Evolutionary conservation across 2,329 filamentous ascomycete genomes (phyloP).

Genomic region (Sporothrix schenckii): DNA sequence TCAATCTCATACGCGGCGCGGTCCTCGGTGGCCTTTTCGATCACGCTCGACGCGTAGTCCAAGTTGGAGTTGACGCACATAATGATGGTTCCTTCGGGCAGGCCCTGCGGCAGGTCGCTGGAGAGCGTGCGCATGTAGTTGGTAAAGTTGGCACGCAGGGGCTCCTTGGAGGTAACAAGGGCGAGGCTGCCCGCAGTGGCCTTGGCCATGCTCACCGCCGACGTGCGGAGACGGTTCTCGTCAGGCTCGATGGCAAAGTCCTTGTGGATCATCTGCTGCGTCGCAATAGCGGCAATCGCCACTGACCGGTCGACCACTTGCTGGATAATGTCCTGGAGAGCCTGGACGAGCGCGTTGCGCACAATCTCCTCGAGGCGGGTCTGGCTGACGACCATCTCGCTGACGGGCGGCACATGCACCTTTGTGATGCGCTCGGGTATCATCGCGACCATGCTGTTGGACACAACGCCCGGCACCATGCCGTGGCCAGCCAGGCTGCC

Average conservation of each 20-base stretch:
- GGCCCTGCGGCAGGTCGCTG: conserved; percentile 68
- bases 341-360: conserved; percentile 80
- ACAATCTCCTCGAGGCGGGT: conserved; percentile 75
- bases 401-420: conserved; percentile 78
- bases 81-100: conserved; percentile 92
- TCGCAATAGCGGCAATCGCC: conserved; percentile 96
- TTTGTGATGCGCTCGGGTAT: conserved; percentile 82
- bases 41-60: conserved; percentile 87
- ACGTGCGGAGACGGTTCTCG: conserved; percentile 80
- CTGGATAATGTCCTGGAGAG: conserved; percentile 93
- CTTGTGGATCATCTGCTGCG: conserved; percentile 91
- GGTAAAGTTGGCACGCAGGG: conserved; percentile 91
- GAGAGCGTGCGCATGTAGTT: conserved; percentile 86
- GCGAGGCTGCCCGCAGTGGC: conserved; percentile 91
- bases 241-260: conserved; percentile 94
- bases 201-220: conserved; percentile 92
- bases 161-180: conserved; percentile 97
- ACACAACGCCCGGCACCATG: conserved; percentile 75
- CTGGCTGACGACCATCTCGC: conserved; percentile 75
- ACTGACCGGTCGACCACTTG: conserved; percentile 97
- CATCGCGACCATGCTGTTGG: conserved; percentile 72
- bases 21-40: conserved; percentile 94
- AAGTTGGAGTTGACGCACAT: conserved; percentile 99
- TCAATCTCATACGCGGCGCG: conserved; percentile 93
- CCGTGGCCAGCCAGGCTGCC: conserved; percentile 45